Percentiles rank a stretch among this genome's conserved stretches.
Conservation (phyloP, 1,284 basidiomycete species). For the Xerocomus amazonicus region DNA sequence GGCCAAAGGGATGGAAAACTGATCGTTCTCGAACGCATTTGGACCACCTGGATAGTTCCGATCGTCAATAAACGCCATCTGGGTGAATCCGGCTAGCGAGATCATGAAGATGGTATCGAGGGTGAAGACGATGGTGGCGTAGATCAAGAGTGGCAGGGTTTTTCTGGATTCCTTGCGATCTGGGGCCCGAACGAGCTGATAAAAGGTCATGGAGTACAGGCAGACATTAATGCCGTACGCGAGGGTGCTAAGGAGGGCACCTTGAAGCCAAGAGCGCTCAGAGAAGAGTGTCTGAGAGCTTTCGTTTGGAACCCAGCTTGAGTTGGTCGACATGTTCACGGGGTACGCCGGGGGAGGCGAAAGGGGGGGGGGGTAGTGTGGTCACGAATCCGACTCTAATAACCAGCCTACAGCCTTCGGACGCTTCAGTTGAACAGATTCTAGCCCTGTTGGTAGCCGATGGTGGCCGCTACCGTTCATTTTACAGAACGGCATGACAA, state of each 20-base stretch:
- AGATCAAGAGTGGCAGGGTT: conserved; percentile 14
- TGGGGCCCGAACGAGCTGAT: conserved; percentile 9
- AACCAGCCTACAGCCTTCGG: no score
- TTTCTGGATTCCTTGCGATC: background rate
- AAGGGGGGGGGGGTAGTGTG: no score
- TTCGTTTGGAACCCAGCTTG: conserved; percentile 19
- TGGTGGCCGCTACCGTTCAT: no score
- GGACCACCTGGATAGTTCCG: conserved; percentile 31
- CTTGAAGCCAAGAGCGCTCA: conserved; percentile 17
- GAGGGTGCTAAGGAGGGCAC: conserved; percentile 10
- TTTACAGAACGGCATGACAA: no score
- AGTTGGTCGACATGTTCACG: conserved; percentile 14
- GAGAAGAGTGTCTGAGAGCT: conserved; percentile 12
- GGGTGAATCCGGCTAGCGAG: conserved; percentile 16
- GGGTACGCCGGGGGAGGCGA: no score
- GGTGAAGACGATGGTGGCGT: conserved; percentile 20
- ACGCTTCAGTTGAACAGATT: no score
- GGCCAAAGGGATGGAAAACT: conserved; percentile 17
- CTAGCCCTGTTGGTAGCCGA: no score
- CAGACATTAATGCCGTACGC: conserved; percentile 11
- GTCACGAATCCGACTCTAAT: no score
- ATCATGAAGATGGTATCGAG: conserved; percentile 27
- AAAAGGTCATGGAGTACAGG: conserved; percentile 13
- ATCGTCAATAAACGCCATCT: conserved; percentile 33
- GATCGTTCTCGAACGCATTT: conserved; percentile 10